phyloP scores from a whole-genome alignment of 257 asterid species.

The Nicotiana noctiflora region DNA sequence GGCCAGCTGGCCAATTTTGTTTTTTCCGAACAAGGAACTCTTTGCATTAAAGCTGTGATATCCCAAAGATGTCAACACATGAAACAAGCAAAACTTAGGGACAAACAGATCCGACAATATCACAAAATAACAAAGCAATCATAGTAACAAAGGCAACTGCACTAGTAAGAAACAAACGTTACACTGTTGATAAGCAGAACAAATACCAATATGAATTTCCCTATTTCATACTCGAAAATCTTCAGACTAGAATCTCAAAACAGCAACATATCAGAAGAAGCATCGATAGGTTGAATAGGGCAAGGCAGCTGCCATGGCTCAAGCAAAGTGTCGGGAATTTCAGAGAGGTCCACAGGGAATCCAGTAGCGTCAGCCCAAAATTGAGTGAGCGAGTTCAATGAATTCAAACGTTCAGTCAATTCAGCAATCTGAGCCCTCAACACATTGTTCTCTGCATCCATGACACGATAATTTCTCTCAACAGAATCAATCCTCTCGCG shows the following conservation, averaged over 20 bases:
- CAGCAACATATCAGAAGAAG: conserved; percentile 44
- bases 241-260: conserved; percentile 20
- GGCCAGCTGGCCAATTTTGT: too few species aligned
- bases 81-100: not conserved
- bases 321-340: conserved; percentile 48
- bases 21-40: too few species aligned
- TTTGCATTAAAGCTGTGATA: not conserved
- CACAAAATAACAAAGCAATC: not conserved
- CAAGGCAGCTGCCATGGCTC: conserved; percentile 95
- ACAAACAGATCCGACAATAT: not conserved
- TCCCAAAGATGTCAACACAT: not conserved
- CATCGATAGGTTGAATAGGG: conserved; percentile 55
- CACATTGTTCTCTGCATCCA: conserved; percentile 51
- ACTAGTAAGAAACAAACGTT: not conserved
- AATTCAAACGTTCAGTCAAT: conserved; percentile 62
- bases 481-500: conserved; percentile 34
- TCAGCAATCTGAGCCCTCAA: conserved; percentile 68
- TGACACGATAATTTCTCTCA: conserved; percentile 30
- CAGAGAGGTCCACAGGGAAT: conserved; percentile 51
- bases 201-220: not conserved
- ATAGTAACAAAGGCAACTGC: not conserved
- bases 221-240: not conserved
- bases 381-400: conserved; percentile 54
- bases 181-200: not conserved
- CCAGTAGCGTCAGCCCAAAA: conserved; percentile 62